Base-by-base conservation (phyloP, 805 yeast species). In the Nematodospora valgi region DNA sequence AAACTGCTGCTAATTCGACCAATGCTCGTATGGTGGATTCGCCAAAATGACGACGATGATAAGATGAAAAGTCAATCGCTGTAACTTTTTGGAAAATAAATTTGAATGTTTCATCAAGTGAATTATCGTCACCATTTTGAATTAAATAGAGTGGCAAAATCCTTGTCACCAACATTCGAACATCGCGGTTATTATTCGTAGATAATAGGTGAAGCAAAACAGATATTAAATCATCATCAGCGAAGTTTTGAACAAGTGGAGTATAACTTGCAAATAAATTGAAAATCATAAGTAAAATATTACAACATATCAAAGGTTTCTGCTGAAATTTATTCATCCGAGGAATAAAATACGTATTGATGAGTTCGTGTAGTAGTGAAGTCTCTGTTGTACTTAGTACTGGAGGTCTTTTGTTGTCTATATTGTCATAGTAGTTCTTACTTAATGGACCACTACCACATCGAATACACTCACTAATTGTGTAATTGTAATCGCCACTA, bases 1-100 rank as follows among this genome's bases (percentile, higher is more conserved):
- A 69, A 0, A 80, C 68, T 5, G 74, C 59, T 0, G 85, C 80
- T 23, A 86, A 49, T 34, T 79, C 84, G 1, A 81, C 77, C 76
- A 89, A 77, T 0, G 83, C 69, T 44, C 56, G 64, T 1, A 78
- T 64, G 0, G 77, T 67, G 0, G 82, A 73, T 51, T 83, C 89
- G 6, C 76, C 79, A 33, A 79, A 48, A 39, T 74, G 65, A 7
- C 45, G 45, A 3, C 57, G 54, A 11, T 52, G 48, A 9, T 49
- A 52, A 20, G 32, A 27, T 27, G 47, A 44, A n/a, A 70, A 62
- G 4, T 62, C 59, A 27, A 76, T 64, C 1, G 60, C 48, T 24
- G 74, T 68, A 0, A 80, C 43, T 27, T 60, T 52, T 10, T 57
- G 51, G 28, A 77, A 57, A 6, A 82, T 62, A 0, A 50, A 31